phyloP scores from a whole-genome alignment of 345 rosid species.

The Heritiera fomes region DNA sequence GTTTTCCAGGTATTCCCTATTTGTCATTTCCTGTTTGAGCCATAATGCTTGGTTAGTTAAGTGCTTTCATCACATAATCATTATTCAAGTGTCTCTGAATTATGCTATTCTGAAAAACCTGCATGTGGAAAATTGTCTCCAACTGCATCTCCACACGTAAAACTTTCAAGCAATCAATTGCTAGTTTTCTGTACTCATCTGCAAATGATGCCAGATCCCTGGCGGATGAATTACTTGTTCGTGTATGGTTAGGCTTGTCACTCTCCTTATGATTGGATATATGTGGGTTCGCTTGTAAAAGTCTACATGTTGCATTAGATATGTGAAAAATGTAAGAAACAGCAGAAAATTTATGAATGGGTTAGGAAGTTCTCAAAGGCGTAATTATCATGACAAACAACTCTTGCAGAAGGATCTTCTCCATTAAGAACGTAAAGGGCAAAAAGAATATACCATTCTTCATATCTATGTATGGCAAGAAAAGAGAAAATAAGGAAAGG shows the following conservation, averaged over 20 bases:
- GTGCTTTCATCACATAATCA: conserved; percentile 20
- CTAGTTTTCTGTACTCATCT: conserved; percentile 89
- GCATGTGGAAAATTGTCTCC: conserved; percentile 91
- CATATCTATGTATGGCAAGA: background rate
- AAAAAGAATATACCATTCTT: background rate
- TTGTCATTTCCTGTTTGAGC: conserved; percentile 75
- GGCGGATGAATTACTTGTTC: conserved; percentile 39
- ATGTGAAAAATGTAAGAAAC: conserved; percentile 19
- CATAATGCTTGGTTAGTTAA: conserved; percentile 31
- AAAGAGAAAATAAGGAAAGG: background rate
- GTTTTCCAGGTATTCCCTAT: conserved; percentile 87
- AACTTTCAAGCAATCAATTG: conserved; percentile 94
- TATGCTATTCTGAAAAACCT: conserved; percentile 50
- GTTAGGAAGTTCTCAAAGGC: conserved; percentile 15
- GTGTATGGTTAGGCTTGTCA: conserved; percentile 43
- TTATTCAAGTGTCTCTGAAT: background rate
- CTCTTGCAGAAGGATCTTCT: conserved; percentile 22
- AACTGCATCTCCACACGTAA: conserved; percentile 98
- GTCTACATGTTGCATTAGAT: conserved; percentile 47
- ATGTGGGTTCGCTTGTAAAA: conserved; percentile 59
- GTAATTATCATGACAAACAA: background rate
- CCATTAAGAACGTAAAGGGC: background rate
- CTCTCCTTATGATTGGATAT: conserved; percentile 52
- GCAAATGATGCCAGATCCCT: conserved; percentile 79
- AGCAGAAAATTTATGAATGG: background rate